Evolutionary conservation across 176 grass and related monocot species (phyloP).

Genomic region (Zoysia japonica): DNA sequence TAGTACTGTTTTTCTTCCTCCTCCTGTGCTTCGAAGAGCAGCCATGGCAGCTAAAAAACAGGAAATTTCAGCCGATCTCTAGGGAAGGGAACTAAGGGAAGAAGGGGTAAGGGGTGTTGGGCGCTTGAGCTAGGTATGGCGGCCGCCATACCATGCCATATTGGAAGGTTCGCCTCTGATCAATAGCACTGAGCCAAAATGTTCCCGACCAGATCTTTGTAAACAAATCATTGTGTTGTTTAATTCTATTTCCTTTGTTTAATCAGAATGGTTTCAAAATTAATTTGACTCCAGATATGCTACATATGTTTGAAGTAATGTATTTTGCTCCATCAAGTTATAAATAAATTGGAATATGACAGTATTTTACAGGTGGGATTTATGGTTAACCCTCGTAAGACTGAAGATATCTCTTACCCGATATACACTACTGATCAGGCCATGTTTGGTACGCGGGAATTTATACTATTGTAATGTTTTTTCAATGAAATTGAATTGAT

Average conservation of each 20-base stretch:
- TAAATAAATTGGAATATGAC: conserved; percentile 12
- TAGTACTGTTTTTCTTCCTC: too few relatives aligned
- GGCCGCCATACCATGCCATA: too few relatives aligned
- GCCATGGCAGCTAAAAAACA: too few relatives aligned
- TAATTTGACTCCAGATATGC: conserved; percentile 2
- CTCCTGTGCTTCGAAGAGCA: too few relatives aligned
- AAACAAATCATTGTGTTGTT: conserved; percentile 49
- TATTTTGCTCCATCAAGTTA: conserved; percentile 25
- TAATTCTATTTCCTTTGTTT: background rate
- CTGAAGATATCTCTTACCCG: conserved; percentile 89
- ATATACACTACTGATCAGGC: conserved; percentile 57
- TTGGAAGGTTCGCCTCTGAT: too few relatives aligned
- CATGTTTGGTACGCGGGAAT: too few relatives aligned
- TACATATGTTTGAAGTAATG: conserved; percentile 9
- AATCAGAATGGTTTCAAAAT: conserved; percentile 10
- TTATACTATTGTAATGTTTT: too few relatives aligned
- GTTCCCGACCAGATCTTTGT: conserved; percentile 98
- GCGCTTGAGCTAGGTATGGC: too few relatives aligned
- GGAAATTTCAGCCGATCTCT: too few relatives aligned
- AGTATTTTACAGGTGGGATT: conserved; percentile 73
- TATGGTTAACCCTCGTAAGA: conserved; percentile 97
- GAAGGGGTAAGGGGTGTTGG: too few relatives aligned
- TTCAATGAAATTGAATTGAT: too few relatives aligned
- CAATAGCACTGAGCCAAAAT: conserved; percentile 84
- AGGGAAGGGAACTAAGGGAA: too few relatives aligned